Conservation (phyloP, 2,329 filamentous ascomycete genomes). For the Verticillium longisporum region DNA sequence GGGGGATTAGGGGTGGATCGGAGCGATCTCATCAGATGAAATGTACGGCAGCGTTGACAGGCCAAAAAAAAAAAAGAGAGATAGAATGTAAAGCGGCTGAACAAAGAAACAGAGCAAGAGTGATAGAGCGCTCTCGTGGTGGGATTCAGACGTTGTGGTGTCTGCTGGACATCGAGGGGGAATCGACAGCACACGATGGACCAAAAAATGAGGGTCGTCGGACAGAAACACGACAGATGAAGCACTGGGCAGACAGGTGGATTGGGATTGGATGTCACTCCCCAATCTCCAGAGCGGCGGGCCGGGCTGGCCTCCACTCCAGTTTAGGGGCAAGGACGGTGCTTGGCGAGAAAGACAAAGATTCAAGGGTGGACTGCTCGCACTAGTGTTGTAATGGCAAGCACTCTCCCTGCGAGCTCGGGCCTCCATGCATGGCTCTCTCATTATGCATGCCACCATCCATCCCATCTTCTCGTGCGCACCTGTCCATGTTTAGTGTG, state of each 20-base stretch:
- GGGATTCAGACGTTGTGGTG: background rate
- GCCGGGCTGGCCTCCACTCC: background rate
- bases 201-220: background rate
- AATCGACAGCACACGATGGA: background rate
- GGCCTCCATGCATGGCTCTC: background rate
- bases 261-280: conserved; percentile 1
- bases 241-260: background rate
- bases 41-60: background rate
- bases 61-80: background rate
- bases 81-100: background rate
- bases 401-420: background rate
- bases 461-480: background rate
- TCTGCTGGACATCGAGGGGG: background rate
- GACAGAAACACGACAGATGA: background rate
- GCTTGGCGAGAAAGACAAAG: background rate
- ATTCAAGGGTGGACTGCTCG: background rate
- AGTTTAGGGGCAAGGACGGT: background rate
- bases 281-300: background rate
- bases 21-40: background rate
- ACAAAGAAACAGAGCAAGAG: background rate
- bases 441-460: background rate
- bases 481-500: background rate
- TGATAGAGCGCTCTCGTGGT: background rate
- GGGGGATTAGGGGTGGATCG: background rate
- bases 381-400: background rate